Base-by-base conservation (phyloP, 139 green algal genomes). In the Micromonas pusilla region DNA sequence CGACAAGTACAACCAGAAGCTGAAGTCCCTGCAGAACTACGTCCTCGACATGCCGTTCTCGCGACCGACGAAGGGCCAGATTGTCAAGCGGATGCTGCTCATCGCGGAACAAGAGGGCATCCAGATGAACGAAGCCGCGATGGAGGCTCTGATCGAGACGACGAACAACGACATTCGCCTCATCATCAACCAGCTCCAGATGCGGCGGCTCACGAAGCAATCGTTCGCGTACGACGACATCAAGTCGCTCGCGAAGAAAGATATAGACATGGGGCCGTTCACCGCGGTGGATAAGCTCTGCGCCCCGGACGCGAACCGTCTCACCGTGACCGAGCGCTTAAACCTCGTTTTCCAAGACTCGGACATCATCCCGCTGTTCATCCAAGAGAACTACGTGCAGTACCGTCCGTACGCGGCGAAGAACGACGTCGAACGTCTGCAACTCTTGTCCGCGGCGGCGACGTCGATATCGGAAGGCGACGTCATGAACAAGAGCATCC, bases 361-460 rank as follows among this genome's bases (percentile, higher is more conserved):
- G 26, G 95, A 97, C 79, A 85, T 99, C 26, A 87, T 98, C 60
- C 93, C 95, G 23, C 83, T 97, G 45, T 85, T 96, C 39, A 79
- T 95, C 4, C 89, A 93, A 83, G 94, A 99, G 84, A 99, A 99
- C 85, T 99, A 98, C 81, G 23, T 97, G 25, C 97, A 98, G 82
- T 89, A 98, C 84, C 54, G 80, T 36, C 90, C 92, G 1, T 79
- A 64, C 9, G 80, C 67, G 9, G 84, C 83, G 20, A 21, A 65
- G 38, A 81, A 85, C 67, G 83, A 88, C 33, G 28, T 45, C 3
- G 37, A 88, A 39, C 77, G 87, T 0, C 70, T 97, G 83, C 82
- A 89, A 62, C 77, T 88, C 13, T 54, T 97, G 0, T 88, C 95
- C 52, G 93, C 94, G 84, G 93, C 93, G 0, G 90, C 95, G 1